Base-by-base conservation (phyloP, 768 basidiomycete genomes). In the Serpula lacrymans region DNA sequence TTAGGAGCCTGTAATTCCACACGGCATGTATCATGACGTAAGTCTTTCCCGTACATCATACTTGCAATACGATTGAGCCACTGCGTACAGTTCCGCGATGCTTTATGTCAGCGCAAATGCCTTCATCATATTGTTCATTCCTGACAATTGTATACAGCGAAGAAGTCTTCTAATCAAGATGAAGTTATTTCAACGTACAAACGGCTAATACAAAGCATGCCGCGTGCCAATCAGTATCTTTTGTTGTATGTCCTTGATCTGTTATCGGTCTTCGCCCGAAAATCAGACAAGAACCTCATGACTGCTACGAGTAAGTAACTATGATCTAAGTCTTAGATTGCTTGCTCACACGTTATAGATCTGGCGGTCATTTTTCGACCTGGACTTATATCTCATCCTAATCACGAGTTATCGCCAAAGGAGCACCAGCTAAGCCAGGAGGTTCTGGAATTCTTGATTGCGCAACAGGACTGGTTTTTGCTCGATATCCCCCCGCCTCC, bases 331-430 rank as follows among this genome's bases (percentile, higher is more conserved):
- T 32, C 37, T 41, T 21, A 29, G 13, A 9, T 39, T 38, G 32
- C 34, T 21, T 16, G 29, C 16, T 27, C 11, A 5, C 42, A 34
- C 24, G 40, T 39, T n/a, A 17, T 41, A 91, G 95, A 99, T 66
- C 81, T 99, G 14, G 96, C 95, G 13, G 87, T 95, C 33, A 95
- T 98, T 49, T 99, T 99, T 65, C 88, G 93, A 43, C 96, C 96
- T 0, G 96, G 94, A 13, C 70, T 99, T 4, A 82, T 99, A 44
- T 88, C 90, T 7, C 90, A 93, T 59, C 88, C 92, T 2, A 64
- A 72, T 17, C 92, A 97, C 55, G 88, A 91, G 54, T 78, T 94
- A 70, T 78, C 78, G 5, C 92, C 92, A 1, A 66, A 76, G 33
- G 91, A 95, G 56, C 92, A 97, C 64, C 77, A 80, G 7, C 75